Conservation (phyloP, 2,329 filamentous ascomycete species). For the Exophiala mesophila region DNA sequence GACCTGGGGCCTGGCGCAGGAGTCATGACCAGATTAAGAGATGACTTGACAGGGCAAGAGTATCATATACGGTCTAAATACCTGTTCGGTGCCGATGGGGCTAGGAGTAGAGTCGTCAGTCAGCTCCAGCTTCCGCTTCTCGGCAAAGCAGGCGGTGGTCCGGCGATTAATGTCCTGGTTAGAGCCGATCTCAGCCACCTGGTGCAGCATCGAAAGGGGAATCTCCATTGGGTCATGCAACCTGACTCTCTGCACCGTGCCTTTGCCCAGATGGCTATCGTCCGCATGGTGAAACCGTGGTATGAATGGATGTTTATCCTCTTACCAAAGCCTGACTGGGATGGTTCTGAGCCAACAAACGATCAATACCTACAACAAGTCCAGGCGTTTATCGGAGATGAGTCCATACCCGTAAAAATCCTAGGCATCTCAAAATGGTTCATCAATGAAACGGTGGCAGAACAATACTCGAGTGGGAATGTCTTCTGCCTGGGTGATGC, state of each 20-base stretch:
- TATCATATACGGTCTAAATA: conserved; percentile 51
- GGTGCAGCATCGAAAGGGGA: conserved; percentile 48
- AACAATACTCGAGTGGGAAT: conserved; percentile 49
- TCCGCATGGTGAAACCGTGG: conserved; percentile 61
- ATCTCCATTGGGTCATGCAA: conserved; percentile 57
- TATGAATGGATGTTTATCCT: conserved; percentile 57
- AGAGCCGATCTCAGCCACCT: conserved; percentile 48
- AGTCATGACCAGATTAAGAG: conserved; percentile 33
- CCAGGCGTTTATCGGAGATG: conserved; percentile 51
- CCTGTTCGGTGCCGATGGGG: conserved; percentile 57
- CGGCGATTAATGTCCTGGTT: conserved; percentile 48
- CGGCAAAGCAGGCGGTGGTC: conserved; percentile 41
- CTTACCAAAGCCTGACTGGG: conserved; percentile 37
- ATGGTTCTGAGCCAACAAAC: conserved; percentile 37
- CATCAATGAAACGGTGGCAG: conserved; percentile 57
- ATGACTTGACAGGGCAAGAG: conserved; percentile 33
- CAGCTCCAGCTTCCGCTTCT: conserved; percentile 45
- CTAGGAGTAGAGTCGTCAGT: conserved; percentile 41
- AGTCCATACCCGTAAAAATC: conserved; percentile 45
- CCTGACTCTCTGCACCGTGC: conserved; percentile 48
- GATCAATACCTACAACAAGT: conserved; percentile 26
- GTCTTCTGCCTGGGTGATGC: conserved; percentile 34
- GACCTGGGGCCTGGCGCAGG: conserved; percentile 25
- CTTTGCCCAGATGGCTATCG: conserved; percentile 47
- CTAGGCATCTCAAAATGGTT: conserved; percentile 52